Evolutionary conservation across 352 stramenopile genomes (phyloP), one percentile per base, ranked within the genome.

Genomic region (Globisporangium okanoganense): DNA sequence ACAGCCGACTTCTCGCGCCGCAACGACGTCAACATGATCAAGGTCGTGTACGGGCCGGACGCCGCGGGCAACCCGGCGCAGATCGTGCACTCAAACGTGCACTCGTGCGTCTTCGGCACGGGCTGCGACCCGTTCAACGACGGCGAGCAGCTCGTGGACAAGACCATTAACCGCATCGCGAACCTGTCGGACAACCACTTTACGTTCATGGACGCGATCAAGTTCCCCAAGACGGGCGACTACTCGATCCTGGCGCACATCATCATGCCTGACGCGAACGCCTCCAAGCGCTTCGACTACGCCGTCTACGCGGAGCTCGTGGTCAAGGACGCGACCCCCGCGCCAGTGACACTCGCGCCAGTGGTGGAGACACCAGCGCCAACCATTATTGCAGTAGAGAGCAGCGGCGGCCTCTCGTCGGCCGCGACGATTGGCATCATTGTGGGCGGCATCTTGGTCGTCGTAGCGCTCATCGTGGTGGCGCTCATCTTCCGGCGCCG

Each of bases 81-180:
- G 58, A 87, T 87, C 55, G 75, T 87, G 58, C 77, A 87, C 71
- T 87, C 77, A 18, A 87, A 87, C 49, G 61, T 87, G 40, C 77
- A 87, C 66, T 83, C 77, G 36, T 87, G 77, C 62, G 61, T 73
- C 31, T 82, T 68, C 31, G 71, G 67, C 56, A 75, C 75, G 6
- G 71, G 71, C 35, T 87, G 77, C 54, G 75, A 87, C 61, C 77
- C 77, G 55, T 87, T 87, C 57, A 66, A 62, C 51, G 71, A 87
- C 51, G 77, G 77, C 35, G 22, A 73, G 31, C 55, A 79, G 60
- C 67, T 85, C 18, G 62, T 76, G 49, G 69, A 84, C 73, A 85
- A 85, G 60, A 87, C 77, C 5, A 56, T 65, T 13, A 87, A 85
- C 56, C 54, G 76, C 50, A 71, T 87, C 36, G 75, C 73, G 29